A percentile compares a stretch with the other conserved stretches of the same genome.
Evolutionary conservation across 768 basidiomycete genomes (phyloP).

Genomic region (Scleroderma bovista): DNA sequence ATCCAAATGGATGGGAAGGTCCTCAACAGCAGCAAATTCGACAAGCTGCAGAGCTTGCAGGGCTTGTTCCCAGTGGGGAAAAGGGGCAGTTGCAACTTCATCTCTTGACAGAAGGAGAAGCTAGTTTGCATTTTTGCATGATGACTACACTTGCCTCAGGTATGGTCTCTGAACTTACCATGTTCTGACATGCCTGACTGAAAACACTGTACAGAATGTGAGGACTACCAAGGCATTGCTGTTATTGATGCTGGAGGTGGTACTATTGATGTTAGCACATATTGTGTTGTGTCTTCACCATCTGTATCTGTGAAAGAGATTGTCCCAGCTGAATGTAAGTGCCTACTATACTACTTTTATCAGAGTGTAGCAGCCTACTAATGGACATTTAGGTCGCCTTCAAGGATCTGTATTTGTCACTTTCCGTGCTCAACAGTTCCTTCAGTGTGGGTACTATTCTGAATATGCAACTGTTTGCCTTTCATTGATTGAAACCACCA

Average conservation of each 20-base stretch:
- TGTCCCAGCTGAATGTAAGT: constrained; percentile 28
- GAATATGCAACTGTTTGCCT: background rate
- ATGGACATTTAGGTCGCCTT: constrained; percentile 27
- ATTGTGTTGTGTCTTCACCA: constrained; percentile 33
- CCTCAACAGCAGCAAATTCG: constrained; percentile 40
- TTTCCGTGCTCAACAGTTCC: constrained; percentile 23
- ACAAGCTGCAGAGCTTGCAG: constrained; percentile 38
- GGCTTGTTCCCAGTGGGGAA: constrained; percentile 32
- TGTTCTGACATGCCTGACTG: too few species aligned
- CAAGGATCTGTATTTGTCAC: constrained; percentile 35
- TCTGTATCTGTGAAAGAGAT: constrained; percentile 32
- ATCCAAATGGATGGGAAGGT: constrained; percentile 46
- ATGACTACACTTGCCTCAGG: constrained; percentile 30
- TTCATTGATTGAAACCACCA: constrained; percentile 2
- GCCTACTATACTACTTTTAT: too few species aligned
- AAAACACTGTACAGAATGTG: too few species aligned
- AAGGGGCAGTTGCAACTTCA: constrained; percentile 33
- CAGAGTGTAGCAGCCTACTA: too few species aligned
- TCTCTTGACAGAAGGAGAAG: constrained; percentile 50
- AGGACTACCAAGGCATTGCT: constrained; percentile 32
- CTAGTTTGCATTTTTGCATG: constrained; percentile 45
- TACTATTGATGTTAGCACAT: constrained; percentile 36
- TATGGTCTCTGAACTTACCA: too few species aligned
- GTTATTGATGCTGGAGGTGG: constrained; percentile 49
- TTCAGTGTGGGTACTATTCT: constrained; percentile 19